Evolutionary conservation across 1,284 basidiomycete genomes (phyloP).

Genomic region (Ganoderma resinaceum): DNA sequence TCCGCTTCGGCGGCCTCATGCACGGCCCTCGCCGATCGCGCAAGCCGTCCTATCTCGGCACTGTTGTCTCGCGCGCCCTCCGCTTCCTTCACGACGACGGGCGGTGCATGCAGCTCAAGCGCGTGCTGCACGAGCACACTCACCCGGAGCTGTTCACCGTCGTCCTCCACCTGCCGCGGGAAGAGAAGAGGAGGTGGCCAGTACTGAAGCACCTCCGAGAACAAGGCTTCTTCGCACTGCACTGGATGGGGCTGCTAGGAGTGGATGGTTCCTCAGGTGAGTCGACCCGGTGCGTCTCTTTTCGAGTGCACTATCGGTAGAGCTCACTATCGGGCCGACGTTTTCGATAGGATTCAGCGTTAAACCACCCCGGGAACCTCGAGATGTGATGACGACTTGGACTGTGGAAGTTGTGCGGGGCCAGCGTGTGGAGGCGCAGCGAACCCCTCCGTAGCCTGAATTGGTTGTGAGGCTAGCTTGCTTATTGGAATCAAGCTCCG

Average conservation of each 20-base stretch:
- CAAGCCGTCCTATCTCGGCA: background rate
- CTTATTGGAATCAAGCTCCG: too few species aligned
- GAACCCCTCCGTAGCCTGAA: background rate
- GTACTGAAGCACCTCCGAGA: background rate
- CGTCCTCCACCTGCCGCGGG: background rate
- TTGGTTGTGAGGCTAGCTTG: background rate
- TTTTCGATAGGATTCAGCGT: background rate
- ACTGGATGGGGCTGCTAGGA: constrained; percentile 1
- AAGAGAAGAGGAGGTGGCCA: background rate
- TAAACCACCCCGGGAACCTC: background rate
- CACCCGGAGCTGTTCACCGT: background rate
- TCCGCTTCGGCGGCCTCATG: background rate
- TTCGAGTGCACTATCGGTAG: background rate
- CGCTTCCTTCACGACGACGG: background rate
- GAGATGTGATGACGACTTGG: background rate
- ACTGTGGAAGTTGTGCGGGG: background rate
- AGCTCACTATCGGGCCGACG: background rate
- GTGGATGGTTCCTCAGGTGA: background rate
- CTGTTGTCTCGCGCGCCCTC: background rate
- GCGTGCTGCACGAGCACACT: background rate
- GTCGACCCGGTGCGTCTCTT: background rate
- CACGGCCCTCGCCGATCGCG: background rate
- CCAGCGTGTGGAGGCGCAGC: background rate
- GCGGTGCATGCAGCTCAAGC: background rate
- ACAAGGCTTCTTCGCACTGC: constrained; percentile 1